Evolutionary conservation across 768 basidiomycete species (phyloP), one percentile per base, ranked within the genome.

Genomic region (Russula dissimulans): DNA sequence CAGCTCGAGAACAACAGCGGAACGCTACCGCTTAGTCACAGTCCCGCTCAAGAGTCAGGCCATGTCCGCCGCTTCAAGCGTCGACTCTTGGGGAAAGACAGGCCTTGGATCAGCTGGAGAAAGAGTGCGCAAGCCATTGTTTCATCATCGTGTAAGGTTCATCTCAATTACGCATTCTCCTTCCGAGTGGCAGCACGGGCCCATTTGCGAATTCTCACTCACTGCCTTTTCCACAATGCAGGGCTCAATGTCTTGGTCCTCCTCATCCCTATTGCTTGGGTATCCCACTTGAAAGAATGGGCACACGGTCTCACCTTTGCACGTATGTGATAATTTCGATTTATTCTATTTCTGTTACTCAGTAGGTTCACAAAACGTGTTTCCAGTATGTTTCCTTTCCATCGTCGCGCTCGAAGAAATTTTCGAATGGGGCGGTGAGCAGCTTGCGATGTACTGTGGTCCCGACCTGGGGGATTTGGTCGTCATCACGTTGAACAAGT

Each of bases 401-500:
- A 84, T 89, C 57, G 75, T 89, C 7, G 82, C 87, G 8, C 75
- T 88, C 6, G 85, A 86, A 61, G 75, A 78, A 52, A 65, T 86
- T 1, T 83, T 87, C 64, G 87, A 89, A 62, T 89, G 77, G 72
- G 82, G 82, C 43, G 79, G 77, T 10, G 86, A 67, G 77, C 81
- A 71, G 74, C 71, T 81, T 75, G 73, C 79, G 1, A 74, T 78
- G 52, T 87, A 86, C 64, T 75, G 75, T 15, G 80, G 81, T 3
- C 74, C 72, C 61, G 74, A 83, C 60, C 68, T 89, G 6, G 87
- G 87, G 7, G 87, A 89, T 65, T 70, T 89, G n/a, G 68, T 87
- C 22, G 72, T 79, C 12, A 75, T 87, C 42, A 83, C 85, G 0
- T 68, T 87, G 43, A 84, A 84, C 71, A 88, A 88, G 85, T 85